phyloP scores from a whole-genome alignment of 257 asterid species.

The Scutellaria galericulata region DNA sequence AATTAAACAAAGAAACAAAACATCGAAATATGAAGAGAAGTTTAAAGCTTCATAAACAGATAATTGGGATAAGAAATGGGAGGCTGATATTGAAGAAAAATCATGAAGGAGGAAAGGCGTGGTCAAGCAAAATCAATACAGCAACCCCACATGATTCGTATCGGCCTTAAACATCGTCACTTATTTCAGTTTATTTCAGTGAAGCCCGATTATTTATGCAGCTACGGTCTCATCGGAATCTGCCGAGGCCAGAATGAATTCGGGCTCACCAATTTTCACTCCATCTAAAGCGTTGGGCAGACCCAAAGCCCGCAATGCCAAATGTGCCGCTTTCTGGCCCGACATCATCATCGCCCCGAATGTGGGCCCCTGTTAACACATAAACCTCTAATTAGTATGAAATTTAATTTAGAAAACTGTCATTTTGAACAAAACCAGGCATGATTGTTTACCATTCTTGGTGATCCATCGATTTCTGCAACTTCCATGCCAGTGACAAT shows the following conservation, averaged over 20 bases:
- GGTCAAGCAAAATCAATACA: constrained; percentile 19
- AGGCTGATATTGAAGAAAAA: background rate
- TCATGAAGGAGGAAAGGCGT: constrained; percentile 17
- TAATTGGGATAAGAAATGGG: background rate
- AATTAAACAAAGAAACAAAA: no score
- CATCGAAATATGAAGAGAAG: no score
- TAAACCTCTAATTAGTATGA: constrained; percentile 3
- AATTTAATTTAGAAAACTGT: background rate
- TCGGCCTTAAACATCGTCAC: background rate
- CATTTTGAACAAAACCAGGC: background rate
- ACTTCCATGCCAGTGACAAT: constrained; percentile 97
- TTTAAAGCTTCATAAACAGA: no score
- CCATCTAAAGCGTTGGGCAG: constrained; percentile 70
- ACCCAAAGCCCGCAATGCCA: constrained; percentile 83
- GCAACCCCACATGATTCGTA: constrained; percentile 12
- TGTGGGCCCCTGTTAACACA: constrained; percentile 69
- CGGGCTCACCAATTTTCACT: constrained; percentile 43
- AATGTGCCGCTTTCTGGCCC: constrained; percentile 89
- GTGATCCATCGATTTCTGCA: constrained; percentile 92
- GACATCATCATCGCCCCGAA: constrained; percentile 96
- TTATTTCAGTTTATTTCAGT: constrained; percentile 26
- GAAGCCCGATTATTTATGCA: constrained; percentile 39
- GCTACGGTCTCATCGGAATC: constrained; percentile 59
- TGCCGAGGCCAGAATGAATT: constrained; percentile 61
- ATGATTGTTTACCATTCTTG: constrained; percentile 74